Conservation (phyloP, 164 flowering plant species). For the Hamamelis virginiana region DNA sequence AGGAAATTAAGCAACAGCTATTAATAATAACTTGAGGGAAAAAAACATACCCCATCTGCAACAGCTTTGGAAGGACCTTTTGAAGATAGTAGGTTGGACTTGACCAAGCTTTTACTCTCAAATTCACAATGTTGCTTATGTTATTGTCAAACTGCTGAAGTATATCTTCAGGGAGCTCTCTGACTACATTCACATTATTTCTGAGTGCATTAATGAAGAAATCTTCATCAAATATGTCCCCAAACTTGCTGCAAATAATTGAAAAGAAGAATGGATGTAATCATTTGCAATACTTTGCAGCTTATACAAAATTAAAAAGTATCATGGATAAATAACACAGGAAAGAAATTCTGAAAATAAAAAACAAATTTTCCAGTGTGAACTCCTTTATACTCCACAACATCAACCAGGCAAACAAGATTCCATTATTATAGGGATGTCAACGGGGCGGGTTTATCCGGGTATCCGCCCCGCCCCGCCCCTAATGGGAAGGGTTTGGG, state of each 20-base stretch:
- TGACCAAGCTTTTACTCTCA: slow-evolving; percentile 94
- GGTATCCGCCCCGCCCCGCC: too few species aligned
- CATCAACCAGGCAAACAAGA: too few species aligned
- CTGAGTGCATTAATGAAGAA: slow-evolving; percentile 66
- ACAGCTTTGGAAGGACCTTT: slow-evolving; percentile 79
- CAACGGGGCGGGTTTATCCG: too few species aligned
- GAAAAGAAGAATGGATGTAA: background rate
- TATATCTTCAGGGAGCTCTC: slow-evolving; percentile 73
- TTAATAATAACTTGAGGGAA: background rate
- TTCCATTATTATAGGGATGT: too few species aligned
- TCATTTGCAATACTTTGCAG: background rate
- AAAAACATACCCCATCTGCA: slow-evolving; percentile 55
- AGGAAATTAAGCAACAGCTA: background rate
- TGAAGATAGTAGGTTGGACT: slow-evolving; percentile 68
- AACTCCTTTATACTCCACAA: too few species aligned
- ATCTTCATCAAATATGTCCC: slow-evolving; percentile 92
- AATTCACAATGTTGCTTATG: slow-evolving; percentile 80
- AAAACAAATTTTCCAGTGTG: too few species aligned
- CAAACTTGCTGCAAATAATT: slow-evolving; percentile 67
- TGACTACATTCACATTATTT: slow-evolving; percentile 69
- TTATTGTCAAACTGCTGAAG: slow-evolving; percentile 71
- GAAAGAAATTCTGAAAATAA: too few species aligned
- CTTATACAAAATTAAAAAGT: too few species aligned
- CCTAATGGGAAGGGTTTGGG: too few species aligned
- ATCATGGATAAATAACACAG: too few species aligned